Percentiles rank a stretch among this genome's conserved stretches.
These are phyloP conservation scores for Puccinia polysora DNA, from an alignment of 1,284 basidiomycete species.

Conservation along the genomic window DNA sequence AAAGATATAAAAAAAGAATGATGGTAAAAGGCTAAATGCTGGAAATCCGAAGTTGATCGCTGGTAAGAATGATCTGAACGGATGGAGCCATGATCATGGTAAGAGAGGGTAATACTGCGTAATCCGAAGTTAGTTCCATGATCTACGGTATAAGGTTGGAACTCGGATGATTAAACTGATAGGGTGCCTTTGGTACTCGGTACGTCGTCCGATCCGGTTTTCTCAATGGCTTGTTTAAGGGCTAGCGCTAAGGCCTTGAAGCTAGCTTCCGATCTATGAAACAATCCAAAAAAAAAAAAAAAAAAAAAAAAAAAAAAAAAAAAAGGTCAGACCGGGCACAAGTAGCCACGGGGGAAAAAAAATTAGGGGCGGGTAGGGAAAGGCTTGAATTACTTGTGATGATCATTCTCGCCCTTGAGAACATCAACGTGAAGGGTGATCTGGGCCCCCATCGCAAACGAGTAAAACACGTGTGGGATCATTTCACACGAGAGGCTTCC, in stretches of 20 bases:
- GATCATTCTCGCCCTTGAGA: conserved; percentile 91
- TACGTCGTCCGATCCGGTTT: conserved; percentile 82
- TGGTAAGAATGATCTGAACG: too few relatives aligned
- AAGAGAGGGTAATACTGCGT: too few relatives aligned
- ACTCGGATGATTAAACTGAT: too few relatives aligned
- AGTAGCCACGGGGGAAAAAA: background rate
- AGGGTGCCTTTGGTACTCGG: conserved; percentile 96
- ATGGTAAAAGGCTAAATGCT: too few relatives aligned
- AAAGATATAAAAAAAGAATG: too few relatives aligned
- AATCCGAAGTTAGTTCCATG: too few relatives aligned
- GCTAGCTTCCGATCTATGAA: conserved; percentile 79
- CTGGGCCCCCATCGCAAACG: conserved; percentile 85
- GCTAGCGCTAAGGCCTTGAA: conserved; percentile 97
- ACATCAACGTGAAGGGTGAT: conserved; percentile 89
- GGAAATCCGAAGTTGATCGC: too few relatives aligned
- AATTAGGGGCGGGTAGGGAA: background rate
- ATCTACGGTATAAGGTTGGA: too few relatives aligned
- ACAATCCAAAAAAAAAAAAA: background rate
- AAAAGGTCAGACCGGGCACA: background rate
- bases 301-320: background rate
- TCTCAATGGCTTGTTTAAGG: conserved; percentile 84
- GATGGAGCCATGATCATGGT: too few relatives aligned
- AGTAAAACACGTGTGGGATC: conserved; percentile 91
- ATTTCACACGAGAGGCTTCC: conserved; percentile 83
- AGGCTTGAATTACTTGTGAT: conserved; percentile 71